Evolutionary conservation across 495 filamentous ascomycete species (phyloP).

Genomic region (Xylaria bambusicola): DNA sequence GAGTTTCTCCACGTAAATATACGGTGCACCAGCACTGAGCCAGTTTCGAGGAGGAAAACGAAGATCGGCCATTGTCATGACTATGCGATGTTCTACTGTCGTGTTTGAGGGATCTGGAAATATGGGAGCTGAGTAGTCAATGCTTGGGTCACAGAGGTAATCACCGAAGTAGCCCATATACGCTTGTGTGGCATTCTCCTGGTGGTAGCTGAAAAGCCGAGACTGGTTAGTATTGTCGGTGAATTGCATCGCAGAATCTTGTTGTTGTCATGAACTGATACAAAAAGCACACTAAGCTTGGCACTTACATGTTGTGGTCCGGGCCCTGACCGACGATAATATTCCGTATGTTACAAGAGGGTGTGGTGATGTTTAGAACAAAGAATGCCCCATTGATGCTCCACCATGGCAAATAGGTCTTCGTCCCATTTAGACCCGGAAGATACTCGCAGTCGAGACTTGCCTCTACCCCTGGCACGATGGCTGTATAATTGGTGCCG

Average conservation of each 20-base stretch:
- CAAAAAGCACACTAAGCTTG: not conserved
- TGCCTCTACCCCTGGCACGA: slow-evolving; percentile 8
- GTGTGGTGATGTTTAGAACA: slow-evolving; percentile 18
- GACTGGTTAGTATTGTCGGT: not conserved
- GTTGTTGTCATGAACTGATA: not conserved
- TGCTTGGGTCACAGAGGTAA: slow-evolving; percentile 14
- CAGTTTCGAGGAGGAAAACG: slow-evolving; percentile 8
- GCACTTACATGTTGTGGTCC: slow-evolving; percentile 11
- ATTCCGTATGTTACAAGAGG: slow-evolving; percentile 14
- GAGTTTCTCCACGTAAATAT: slow-evolving; percentile 18
- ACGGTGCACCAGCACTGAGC: not conserved
- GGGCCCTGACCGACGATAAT: slow-evolving; percentile 16
- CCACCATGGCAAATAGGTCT: slow-evolving; percentile 5
- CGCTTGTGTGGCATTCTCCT: slow-evolving; percentile 17
- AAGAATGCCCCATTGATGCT: slow-evolving; percentile 16
- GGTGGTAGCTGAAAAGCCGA: slow-evolving; percentile 8
- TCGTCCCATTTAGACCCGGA: slow-evolving; percentile 10
- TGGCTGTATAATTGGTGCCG: slow-evolving; percentile 6
- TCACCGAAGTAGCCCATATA: slow-evolving; percentile 18
- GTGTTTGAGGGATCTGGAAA: slow-evolving; percentile 9
- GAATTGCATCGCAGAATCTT: no score
- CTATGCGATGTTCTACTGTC: slow-evolving; percentile 1
- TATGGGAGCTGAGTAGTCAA: not conserved
- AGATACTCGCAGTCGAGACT: slow-evolving; percentile 18
- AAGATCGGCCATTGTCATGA: slow-evolving; percentile 21